These are phyloP conservation scores for Alternaria solani DNA, from an alignment of 2,329 filamentous ascomycete genomes.

Conservation along the genomic window DNA sequence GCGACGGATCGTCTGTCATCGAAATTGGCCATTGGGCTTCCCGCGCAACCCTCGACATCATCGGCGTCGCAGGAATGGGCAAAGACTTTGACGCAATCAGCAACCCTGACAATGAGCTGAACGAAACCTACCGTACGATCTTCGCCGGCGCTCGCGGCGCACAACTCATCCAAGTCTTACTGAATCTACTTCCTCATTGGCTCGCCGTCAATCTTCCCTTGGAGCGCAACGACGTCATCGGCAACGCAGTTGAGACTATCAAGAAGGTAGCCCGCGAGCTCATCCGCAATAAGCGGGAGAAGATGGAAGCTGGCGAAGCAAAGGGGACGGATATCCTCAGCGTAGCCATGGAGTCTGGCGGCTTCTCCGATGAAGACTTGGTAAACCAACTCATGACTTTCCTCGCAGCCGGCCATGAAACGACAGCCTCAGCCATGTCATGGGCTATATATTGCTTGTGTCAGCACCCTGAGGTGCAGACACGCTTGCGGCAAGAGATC, in stretches of 20 bases:
- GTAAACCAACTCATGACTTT: conserved; percentile 92
- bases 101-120: conserved; percentile 62
- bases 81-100: conserved; percentile 63
- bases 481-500: conserved; percentile 60
- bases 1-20: conserved; percentile 45
- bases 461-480: conserved; percentile 59
- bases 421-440: conserved; percentile 62
- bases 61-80: conserved; percentile 65
- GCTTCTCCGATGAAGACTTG: conserved; percentile 80
- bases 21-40: conserved; percentile 58
- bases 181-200: conserved; percentile 69
- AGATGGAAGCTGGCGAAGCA: conserved; percentile 55
- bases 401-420: conserved; percentile 73
- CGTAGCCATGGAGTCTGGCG: conserved; percentile 78
- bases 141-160: conserved; percentile 60
- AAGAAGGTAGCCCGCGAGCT: conserved; percentile 72
- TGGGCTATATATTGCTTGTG: conserved; percentile 64
- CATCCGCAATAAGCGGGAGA: conserved; percentile 73
- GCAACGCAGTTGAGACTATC: conserved; percentile 47
- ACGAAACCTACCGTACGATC: conserved; percentile 60
- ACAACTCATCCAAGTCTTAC: conserved; percentile 65
- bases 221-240: conserved; percentile 66
- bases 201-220: conserved; percentile 71
- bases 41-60: conserved; percentile 66
- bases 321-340: conserved; percentile 77